A percentile compares a stretch with the other conserved stretches of the same genome.
Evolutionary conservation across 257 asterid species (phyloP).

Genomic region (Forsythia suspensa): DNA sequence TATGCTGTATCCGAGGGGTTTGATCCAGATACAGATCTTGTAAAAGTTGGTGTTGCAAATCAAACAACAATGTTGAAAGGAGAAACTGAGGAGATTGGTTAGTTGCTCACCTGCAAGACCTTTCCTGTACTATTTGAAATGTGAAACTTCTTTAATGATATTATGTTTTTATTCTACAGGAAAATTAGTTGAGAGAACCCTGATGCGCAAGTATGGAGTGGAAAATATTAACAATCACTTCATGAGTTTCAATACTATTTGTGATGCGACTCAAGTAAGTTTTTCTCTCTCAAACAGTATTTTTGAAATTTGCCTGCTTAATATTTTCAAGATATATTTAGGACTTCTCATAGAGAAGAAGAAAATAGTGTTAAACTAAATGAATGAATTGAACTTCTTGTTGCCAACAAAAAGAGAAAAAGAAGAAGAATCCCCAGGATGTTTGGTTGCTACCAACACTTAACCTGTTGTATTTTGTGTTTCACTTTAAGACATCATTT

Average conservation of each 20-base stretch:
- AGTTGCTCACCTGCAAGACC: slow-evolving; percentile 25
- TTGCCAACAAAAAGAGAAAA: not conserved
- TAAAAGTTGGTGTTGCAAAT: slow-evolving; percentile 93
- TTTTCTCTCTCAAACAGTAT: not conserved
- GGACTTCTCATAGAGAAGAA: not conserved
- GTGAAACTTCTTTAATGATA: slow-evolving; percentile 4
- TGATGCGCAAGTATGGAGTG: slow-evolving; percentile 59
- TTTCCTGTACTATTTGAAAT: slow-evolving; percentile 12
- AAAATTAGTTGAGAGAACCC: slow-evolving; percentile 46
- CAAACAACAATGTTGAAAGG: slow-evolving; percentile 99
- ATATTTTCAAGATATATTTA: not conserved
- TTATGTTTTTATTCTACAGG: slow-evolving; percentile 33
- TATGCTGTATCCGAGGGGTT: slow-evolving; percentile 81
- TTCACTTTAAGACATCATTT: slow-evolving; percentile 11
- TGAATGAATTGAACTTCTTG: not conserved
- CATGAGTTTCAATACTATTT: slow-evolving; percentile 58
- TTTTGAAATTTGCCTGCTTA: not conserved
- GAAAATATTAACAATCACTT: slow-evolving; percentile 53
- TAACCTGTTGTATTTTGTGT: not conserved
- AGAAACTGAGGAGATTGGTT: slow-evolving; percentile 96
- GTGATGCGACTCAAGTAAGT: slow-evolving; percentile 62
- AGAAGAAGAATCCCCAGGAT: not conserved
- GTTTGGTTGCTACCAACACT: not conserved
- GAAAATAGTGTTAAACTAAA: not conserved
- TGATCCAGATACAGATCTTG: slow-evolving; percentile 84